Evolutionary conservation across 176 grass and related monocot genomes (phyloP).

Genomic region (Hordeum vulgare): MorexV3_pseudomolecules_assembly NC_058521.1:289337124-289337623

Average conservation of each 20-base stretch:
- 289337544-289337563: constrained; percentile 72
- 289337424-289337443: constrained; percentile 71
- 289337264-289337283: constrained; percentile 82
- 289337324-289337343: not conserved
- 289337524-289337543: constrained; percentile 79
- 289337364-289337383: constrained; percentile 74
- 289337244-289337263: constrained; percentile 99
- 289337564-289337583: constrained; percentile 60
- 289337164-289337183: constrained; percentile 99
- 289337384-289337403: constrained; percentile 97
- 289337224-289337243: constrained; percentile 84
- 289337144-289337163: constrained; percentile 96
- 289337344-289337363: constrained; percentile 85
- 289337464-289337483: constrained; percentile 80
- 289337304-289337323: not conserved
- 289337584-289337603: constrained; percentile 72
- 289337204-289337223: constrained; percentile 99
- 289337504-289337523: not conserved
- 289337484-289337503: constrained; percentile 20
- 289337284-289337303: not conserved
- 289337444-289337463: constrained; percentile 84
- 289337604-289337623: constrained; percentile 84
- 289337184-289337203: constrained; percentile 93
- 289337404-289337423: constrained; percentile 95
- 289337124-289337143: constrained; percentile 93